phyloP scores from a whole-genome alignment of 2,329 filamentous ascomycete species.

The Colletotrichum falcatum region DNA sequence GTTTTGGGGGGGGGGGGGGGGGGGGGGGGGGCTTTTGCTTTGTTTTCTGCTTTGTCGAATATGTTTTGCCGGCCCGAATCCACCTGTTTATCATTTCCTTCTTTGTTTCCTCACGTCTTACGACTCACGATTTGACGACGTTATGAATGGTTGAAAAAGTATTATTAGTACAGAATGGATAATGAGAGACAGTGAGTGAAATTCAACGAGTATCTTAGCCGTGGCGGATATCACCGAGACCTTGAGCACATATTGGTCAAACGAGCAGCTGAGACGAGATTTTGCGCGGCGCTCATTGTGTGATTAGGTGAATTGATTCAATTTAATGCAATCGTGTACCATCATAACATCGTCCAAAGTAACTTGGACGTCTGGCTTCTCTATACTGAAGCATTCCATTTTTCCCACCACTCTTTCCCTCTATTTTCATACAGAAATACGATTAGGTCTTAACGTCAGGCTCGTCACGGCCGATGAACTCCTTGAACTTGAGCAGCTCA shows the following conservation, averaged over 20 bases:
- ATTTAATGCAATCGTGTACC: constrained; percentile 40
- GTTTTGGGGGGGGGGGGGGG: no score
- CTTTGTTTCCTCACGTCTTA: neutral
- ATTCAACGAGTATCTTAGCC: neutral
- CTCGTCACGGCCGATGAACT: constrained; percentile 91
- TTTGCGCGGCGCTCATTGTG: neutral
- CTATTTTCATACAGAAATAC: constrained; percentile 18
- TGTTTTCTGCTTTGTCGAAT: no score
- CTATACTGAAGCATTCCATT: constrained; percentile 34
- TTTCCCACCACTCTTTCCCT: neutral
- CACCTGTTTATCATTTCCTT: no score
- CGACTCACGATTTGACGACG: neutral
- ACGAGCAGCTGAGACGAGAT: neutral
- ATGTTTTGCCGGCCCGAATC: neutral
- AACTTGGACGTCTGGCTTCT: constrained; percentile 29
- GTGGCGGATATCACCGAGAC: no score
- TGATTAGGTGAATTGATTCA: constrained; percentile 39
- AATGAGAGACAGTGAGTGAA: neutral
- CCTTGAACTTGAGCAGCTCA: constrained; percentile 89
- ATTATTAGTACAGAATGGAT: neutral
- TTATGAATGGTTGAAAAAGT: constrained; percentile 1
- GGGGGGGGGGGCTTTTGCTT: no score
- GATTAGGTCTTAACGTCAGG: constrained; percentile 94
- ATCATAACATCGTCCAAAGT: constrained; percentile 39
- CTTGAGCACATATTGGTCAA: neutral